Percentiles rank a stretch among this genome's conserved stretches.
These are phyloP conservation scores for Cytidiella melzeri DNA, from an alignment of 768 basidiomycete species.

Conservation along the genomic window DNA sequence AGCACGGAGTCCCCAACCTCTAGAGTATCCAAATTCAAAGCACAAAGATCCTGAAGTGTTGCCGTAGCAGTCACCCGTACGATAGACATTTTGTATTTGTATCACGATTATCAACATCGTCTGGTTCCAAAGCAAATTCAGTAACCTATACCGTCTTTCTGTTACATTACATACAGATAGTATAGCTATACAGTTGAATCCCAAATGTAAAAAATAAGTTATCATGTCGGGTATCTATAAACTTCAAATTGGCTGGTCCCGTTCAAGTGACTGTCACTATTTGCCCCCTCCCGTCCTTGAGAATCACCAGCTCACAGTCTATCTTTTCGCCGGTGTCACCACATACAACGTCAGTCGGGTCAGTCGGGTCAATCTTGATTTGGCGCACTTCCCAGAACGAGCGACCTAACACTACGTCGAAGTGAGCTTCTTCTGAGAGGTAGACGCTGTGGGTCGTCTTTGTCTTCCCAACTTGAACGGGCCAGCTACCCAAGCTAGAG, in stretches of 20 bases:
- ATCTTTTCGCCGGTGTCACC: slow-evolving; percentile 90
- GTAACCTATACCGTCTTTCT: neutral
- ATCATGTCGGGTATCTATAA: neutral
- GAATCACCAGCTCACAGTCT: slow-evolving; percentile 85
- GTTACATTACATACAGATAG: too few relatives aligned
- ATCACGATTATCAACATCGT: neutral
- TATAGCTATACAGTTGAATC: too few relatives aligned
- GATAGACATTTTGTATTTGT: neutral
- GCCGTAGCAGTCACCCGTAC: neutral
- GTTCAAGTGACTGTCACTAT: slow-evolving; percentile 79
- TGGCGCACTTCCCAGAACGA: slow-evolving; percentile 75
- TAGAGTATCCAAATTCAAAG: slow-evolving; percentile 10
- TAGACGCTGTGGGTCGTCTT: slow-evolving; percentile 55
- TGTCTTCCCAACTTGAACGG: slow-evolving; percentile 57
- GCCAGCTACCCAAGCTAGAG: slow-evolving; percentile 68
- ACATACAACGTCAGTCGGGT: slow-evolving; percentile 87
- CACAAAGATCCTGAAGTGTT: slow-evolving; percentile 8
- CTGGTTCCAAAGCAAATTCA: neutral
- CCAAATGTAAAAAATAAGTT: neutral
- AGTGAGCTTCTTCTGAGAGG: slow-evolving; percentile 91
- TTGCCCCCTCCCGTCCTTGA: slow-evolving; percentile 87
- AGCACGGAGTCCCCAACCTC: neutral
- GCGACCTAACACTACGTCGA: slow-evolving; percentile 90
- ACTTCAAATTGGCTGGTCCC: too few relatives aligned
- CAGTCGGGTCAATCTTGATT: slow-evolving; percentile 74